Percentiles rank a stretch among this genome's conserved stretches.
phyloP scores from a whole-genome alignment of 192 early-diverging fungal genomes.

The Backusella circina region DNA sequence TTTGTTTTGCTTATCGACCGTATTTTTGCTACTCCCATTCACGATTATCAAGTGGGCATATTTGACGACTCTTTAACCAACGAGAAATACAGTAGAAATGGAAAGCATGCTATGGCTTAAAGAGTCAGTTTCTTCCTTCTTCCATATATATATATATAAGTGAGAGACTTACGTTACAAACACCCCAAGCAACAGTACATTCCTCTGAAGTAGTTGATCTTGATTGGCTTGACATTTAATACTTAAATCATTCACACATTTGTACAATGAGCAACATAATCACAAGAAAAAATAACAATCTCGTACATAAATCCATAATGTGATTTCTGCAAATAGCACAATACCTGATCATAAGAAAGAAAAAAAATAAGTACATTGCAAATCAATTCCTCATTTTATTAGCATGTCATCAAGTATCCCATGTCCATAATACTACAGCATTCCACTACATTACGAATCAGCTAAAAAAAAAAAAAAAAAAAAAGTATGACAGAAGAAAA shows the following conservation, averaged over 20 bases:
- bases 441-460: too few species aligned
- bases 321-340: constrained; percentile 99
- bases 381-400: too few species aligned
- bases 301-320: constrained; percentile 98
- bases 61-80: constrained; percentile 95
- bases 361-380: too few species aligned
- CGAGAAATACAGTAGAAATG: constrained; percentile 98
- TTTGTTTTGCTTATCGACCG: constrained; percentile 23
- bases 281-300: not conserved
- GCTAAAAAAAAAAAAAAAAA: too few species aligned
- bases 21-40: constrained; percentile 99
- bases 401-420: too few species aligned
- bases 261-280: too few species aligned
- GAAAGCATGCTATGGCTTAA: constrained; percentile 79
- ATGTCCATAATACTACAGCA: too few species aligned
- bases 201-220: constrained; percentile 86
- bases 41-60: constrained; percentile 97
- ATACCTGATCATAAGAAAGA: too few species aligned
- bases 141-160: not conserved
- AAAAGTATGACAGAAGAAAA: too few species aligned
- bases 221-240: constrained; percentile 99
- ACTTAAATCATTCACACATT: too few species aligned
- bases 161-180: constrained; percentile 75
- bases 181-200: constrained; percentile 96
- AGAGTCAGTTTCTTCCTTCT: not conserved